phyloP scores from a whole-genome alignment of 495 filamentous ascomycete species.

The Trichoderma gamsii region DNA sequence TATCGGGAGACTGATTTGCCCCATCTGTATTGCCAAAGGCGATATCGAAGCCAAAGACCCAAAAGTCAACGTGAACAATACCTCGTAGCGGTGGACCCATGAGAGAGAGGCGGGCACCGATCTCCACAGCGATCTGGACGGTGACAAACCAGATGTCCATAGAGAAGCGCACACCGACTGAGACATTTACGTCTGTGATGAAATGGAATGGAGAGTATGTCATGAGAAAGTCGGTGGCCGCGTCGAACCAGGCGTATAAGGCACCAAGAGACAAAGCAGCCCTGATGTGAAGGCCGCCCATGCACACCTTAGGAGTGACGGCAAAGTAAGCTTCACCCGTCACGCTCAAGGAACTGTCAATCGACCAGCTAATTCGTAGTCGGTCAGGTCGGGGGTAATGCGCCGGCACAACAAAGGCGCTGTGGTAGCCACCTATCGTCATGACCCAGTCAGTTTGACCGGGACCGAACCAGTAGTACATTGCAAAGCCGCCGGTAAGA shows the following conservation, averaged over 20 bases:
- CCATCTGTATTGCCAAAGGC: background rate
- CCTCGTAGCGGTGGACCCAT: background rate
- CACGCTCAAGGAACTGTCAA: constrained; percentile 31
- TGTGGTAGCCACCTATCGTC: constrained; percentile 47
- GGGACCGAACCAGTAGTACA: no score
- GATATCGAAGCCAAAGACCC: background rate
- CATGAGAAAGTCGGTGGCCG: constrained; percentile 43
- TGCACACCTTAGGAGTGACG: constrained; percentile 45
- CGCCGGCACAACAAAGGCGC: no score
- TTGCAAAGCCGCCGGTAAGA: background rate
- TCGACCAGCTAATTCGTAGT: constrained; percentile 37
- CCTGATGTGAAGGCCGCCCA: constrained; percentile 40
- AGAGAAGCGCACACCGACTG: background rate
- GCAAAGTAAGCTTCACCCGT: constrained; percentile 45
- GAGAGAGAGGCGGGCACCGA: background rate
- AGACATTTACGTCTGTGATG: background rate
- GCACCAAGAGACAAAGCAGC: constrained; percentile 27
- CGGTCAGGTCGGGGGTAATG: constrained; percentile 20
- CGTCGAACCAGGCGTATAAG: constrained; percentile 39
- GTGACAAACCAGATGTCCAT: background rate
- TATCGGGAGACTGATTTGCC: background rate
- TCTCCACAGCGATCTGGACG: background rate
- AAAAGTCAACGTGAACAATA: background rate
- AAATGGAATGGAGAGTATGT: constrained; percentile 41
- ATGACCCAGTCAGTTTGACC: constrained; percentile 51